These are phyloP conservation scores for Boletellus ananiceps DNA, from an alignment of 768 basidiomycete genomes.

Conservation along the genomic window DNA sequence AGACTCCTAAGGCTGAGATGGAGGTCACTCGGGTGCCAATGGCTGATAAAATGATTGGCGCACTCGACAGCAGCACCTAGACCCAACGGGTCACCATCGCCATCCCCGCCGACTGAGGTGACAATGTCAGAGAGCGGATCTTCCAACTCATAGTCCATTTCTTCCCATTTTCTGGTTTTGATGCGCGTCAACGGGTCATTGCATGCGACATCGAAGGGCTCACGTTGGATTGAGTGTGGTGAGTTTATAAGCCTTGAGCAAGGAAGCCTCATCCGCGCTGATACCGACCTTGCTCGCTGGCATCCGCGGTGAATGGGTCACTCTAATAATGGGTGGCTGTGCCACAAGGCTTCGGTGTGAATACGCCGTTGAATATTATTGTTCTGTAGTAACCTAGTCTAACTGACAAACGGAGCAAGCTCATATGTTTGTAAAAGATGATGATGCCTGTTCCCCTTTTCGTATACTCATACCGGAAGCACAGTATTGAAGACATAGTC, in stretches of 20 bases:
- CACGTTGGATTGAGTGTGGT: constrained; percentile 75
- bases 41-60: constrained; percentile 17
- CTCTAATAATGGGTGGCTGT: constrained; percentile 14
- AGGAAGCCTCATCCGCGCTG: constrained; percentile 70
- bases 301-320: constrained; percentile 7
- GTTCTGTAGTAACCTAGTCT: constrained; percentile 8
- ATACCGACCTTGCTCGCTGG: constrained; percentile 53
- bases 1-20: constrained; percentile 53
- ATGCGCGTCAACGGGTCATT: constrained; percentile 5
- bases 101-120: constrained; percentile 53
- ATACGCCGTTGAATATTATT: constrained; percentile 5
- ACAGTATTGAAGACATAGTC: constrained; percentile 87
- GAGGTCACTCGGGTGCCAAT: constrained; percentile 1
- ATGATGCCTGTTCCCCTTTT: not conserved
- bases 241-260: constrained; percentile 87
- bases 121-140: constrained; percentile 70
- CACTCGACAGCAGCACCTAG: constrained; percentile 63
- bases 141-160: constrained; percentile 79
- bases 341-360: not conserved
- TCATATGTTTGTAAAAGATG: constrained; percentile 1
- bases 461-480: constrained; percentile 47
- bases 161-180: constrained; percentile 74
- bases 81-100: constrained; percentile 74
- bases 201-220: constrained; percentile 5
- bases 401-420: constrained; percentile 8